phyloP scores from a whole-genome alignment of 345 rosid species.

The Ailanthus altissimus region DNA sequence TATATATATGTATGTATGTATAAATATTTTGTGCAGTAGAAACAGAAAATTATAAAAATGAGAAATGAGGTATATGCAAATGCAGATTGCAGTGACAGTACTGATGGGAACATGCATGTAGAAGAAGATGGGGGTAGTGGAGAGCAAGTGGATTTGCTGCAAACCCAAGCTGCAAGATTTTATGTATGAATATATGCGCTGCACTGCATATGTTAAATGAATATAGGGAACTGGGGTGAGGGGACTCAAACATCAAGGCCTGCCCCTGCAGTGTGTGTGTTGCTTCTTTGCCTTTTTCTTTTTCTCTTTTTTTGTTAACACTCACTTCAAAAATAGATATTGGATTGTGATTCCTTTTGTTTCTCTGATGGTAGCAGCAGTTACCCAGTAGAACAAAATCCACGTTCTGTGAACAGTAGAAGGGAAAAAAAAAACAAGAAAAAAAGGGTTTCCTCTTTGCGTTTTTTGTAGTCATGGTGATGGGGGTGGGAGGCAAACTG shows the following conservation, averaged over 20 bases:
- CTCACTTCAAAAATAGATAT: constrained; percentile 11
- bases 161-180: not conserved
- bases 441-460: not conserved
- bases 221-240: constrained; percentile 14
- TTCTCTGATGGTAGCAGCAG: not conserved
- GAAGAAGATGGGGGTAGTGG: not conserved
- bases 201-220: not conserved
- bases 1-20: no score
- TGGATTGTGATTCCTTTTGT: constrained; percentile 15
- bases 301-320: no score
- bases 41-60: not conserved
- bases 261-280: not conserved
- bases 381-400: not conserved
- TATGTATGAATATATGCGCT: not conserved
- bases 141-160: not conserved
- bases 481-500: not conserved
- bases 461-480: not conserved
- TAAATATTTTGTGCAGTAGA: not conserved
- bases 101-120: not conserved
- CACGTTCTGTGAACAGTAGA: not conserved
- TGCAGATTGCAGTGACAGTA: not conserved
- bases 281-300: not conserved
- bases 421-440: not conserved
- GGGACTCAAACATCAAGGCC: constrained; percentile 10
- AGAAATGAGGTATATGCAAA: not conserved